phyloP scores from a whole-genome alignment of 2,329 filamentous ascomycete species.

The Rhinocladiella similis region DNA sequence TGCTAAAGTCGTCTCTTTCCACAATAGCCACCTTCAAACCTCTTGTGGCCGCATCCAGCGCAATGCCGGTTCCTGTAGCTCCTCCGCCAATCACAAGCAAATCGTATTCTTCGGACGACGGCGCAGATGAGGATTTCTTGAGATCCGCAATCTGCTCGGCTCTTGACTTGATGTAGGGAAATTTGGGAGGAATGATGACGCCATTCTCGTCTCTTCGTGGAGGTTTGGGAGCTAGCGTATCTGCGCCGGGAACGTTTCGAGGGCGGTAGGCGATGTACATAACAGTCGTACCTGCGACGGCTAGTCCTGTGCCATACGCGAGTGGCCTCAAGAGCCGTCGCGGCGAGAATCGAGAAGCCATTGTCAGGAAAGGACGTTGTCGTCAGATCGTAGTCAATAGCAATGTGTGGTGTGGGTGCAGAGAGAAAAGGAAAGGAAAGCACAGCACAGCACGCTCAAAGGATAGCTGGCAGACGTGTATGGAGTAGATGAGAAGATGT shows the following conservation, averaged over 20 bases:
- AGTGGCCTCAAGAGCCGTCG: constrained; percentile 57
- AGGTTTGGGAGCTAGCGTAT: constrained; percentile 53
- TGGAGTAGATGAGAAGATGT: background rate
- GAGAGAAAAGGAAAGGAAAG: background rate
- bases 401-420: background rate
- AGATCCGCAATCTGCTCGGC: constrained; percentile 55
- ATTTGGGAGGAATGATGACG: constrained; percentile 54
- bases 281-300: constrained; percentile 50
- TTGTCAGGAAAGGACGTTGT: constrained; percentile 1
- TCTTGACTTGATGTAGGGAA: constrained; percentile 52
- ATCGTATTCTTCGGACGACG: constrained; percentile 65
- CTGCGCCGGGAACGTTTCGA: constrained; percentile 59
- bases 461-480: background rate
- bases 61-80: constrained; percentile 79
- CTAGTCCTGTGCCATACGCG: constrained; percentile 59
- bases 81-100: constrained; percentile 76
- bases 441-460: background rate
- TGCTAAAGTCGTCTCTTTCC: constrained; percentile 81
- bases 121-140: constrained; percentile 55
- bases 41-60: constrained; percentile 75
- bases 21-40: constrained; percentile 78
- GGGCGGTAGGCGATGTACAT: constrained; percentile 64
- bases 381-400: background rate
- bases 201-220: constrained; percentile 53
- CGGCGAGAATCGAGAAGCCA: constrained; percentile 31